Percentiles rank a stretch among this genome's conserved stretches.
These are phyloP conservation scores for Aspergillus nomiae DNA, from an alignment of 2,329 filamentous ascomycete species.

Conservation along the genomic window DNA sequence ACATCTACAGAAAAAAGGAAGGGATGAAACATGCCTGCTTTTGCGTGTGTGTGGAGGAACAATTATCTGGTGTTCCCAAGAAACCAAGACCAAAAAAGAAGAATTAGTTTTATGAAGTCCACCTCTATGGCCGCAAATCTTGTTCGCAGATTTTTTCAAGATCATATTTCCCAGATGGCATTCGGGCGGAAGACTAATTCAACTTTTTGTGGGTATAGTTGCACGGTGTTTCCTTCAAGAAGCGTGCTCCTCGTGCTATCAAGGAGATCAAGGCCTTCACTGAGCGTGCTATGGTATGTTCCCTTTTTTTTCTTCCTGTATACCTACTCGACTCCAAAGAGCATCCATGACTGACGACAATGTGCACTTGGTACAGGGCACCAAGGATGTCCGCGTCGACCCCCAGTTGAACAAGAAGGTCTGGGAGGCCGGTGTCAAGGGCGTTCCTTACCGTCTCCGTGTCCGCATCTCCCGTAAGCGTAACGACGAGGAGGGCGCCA, in stretches of 20 bases:
- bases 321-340: not conserved
- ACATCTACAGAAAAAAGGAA: not conserved
- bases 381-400: conserved; percentile 95
- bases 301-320: conserved; percentile 14
- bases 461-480: conserved; percentile 99
- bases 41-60: conserved; percentile 14
- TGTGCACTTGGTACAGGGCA: conserved; percentile 65
- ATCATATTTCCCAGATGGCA: conserved; percentile 32
- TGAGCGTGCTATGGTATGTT: conserved; percentile 89
- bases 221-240: conserved; percentile 98
- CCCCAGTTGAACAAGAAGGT: conserved; percentile 99
- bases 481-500: conserved; percentile 99
- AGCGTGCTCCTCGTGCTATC: conserved; percentile 96
- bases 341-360: conserved; percentile 4
- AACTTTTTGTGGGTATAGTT: conserved; percentile 63
- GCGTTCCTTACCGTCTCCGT: conserved; percentile 94
- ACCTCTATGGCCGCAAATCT: conserved; percentile 53
- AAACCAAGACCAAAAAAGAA: conserved; percentile 31
- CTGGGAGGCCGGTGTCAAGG: conserved; percentile 99
- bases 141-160: conserved; percentile 24
- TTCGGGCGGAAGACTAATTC: conserved; percentile 71
- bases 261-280: conserved; percentile 99
- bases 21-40: not conserved
- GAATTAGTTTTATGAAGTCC: conserved; percentile 73
- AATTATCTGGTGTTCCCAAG: conserved; percentile 6